Base-by-base conservation (phyloP, 225 moss, liverwort and hornwort genomes). In the Pseudoscleropodium purum region DNA sequence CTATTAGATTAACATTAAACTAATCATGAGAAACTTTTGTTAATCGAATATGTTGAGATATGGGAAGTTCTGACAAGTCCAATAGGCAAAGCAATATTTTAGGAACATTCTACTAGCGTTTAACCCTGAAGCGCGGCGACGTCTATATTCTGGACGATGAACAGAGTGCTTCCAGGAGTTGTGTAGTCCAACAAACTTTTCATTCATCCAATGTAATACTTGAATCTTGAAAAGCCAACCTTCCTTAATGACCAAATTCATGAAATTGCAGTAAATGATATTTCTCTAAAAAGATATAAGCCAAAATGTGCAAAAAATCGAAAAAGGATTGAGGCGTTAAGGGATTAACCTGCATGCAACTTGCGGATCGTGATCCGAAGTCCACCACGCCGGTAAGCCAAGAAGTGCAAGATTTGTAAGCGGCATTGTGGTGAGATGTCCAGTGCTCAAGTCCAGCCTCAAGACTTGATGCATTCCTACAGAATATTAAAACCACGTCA, bases 311-410 rank as follows among this genome's bases (percentile, higher is more conserved):
- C n/a, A n/a, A n/a, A n/a, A n/a, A n/a, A n/a, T n/a, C n/a, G n/a
- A n/a, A n/a, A n/a, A n/a, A n/a, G n/a, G n/a, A n/a, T n/a, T n/a
- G n/a, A n/a, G n/a, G n/a, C n/a, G n/a, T n/a, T n/a, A n/a, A n/a
- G n/a, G n/a, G n/a, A n/a, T n/a, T n/a, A n/a, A 97, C 97, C 95
- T 86, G 88, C 82, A 85, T 66, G 89, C 75, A 87, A 68, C 87
- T 87, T 92, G 91, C 70, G 91, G 88, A 91, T 92, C 87, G 43
- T 88, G 91, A 86, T 94, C 91, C 51, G 92, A 82, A 59, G 92
- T 88, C 96, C 96, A 98, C 96, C 96, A 96, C 84, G 90, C 90
- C 47, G 96, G 96, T 31, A 98, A 79, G 80, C 97, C 96, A 85
- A 98, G 95, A 67, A 91, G 64, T 56, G 94, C 95, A 85, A 95